Percentiles rank a stretch among this genome's conserved stretches.
Conservation (phyloP, 177 flowering plant species). For the Vitis hybrid region DNA sequence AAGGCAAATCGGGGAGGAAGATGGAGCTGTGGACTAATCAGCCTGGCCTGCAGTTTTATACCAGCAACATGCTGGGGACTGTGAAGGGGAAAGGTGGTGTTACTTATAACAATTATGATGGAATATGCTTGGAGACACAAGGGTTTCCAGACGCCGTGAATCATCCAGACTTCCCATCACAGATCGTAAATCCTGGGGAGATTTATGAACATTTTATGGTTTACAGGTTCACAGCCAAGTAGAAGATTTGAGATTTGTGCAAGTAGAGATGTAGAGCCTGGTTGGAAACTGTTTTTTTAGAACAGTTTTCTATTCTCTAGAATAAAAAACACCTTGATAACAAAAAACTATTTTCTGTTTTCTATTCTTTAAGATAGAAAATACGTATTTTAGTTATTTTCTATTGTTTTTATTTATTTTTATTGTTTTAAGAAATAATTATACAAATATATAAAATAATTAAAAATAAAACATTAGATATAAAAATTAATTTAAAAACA, state of each 20-base stretch:
- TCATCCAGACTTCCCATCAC: slow-evolving; percentile 80
- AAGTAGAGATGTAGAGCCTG: no score
- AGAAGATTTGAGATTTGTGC: no score
- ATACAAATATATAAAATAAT: no score
- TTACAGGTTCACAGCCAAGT: slow-evolving; percentile 13
- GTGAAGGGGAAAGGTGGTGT: slow-evolving; percentile 67
- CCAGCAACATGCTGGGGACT: slow-evolving; percentile 35
- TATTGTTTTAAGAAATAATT: no score
- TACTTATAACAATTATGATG: slow-evolving; percentile 51
- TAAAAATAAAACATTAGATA: no score
- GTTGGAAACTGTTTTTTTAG: no score
- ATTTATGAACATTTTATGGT: slow-evolving; percentile 56
- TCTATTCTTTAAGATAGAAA: no score
- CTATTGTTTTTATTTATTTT: rapidly evolving
- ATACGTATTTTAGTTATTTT: no score
- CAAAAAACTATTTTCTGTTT: no score
- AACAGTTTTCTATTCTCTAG: no score
- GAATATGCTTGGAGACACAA: slow-evolving; percentile 78
- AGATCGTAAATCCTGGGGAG: slow-evolving; percentile 57
- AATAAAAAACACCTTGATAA: no score
- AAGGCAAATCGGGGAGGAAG: slow-evolving; percentile 51
- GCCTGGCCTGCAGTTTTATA: slow-evolving; percentile 83
- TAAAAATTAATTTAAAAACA: no score
- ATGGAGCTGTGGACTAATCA: slow-evolving; percentile 64
- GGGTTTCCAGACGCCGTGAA: slow-evolving; percentile 88